Conservation (phyloP, 768 basidiomycete species). For the Lactifluus pinguis region DNA sequence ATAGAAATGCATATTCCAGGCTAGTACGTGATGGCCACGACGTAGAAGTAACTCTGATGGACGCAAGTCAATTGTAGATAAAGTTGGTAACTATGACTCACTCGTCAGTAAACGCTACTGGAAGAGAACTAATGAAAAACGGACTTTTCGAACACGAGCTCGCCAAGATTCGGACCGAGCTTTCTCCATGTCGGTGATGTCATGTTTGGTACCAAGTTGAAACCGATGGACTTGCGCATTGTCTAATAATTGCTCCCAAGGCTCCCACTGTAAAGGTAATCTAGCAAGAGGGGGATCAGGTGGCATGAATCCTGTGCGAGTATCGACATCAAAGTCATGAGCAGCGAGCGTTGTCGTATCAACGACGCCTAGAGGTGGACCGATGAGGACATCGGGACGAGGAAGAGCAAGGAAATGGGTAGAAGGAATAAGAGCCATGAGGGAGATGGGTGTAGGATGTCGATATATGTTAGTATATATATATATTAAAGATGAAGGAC, state of each 20-base stretch:
- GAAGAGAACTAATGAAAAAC: conserved; percentile 12
- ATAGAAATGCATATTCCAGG: conserved; percentile 50
- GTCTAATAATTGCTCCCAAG: conserved; percentile 62
- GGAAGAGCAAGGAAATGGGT: conserved; percentile 31
- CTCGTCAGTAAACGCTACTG: not conserved
- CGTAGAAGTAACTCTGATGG: conserved; percentile 40
- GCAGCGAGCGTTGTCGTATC: conserved; percentile 33
- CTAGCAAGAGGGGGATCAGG: conserved; percentile 58
- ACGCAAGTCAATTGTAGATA: conserved; percentile 30
- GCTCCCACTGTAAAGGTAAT: conserved; percentile 52
- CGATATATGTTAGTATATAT: no score
- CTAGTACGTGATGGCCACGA: conserved; percentile 45
- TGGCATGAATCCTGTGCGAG: conserved; percentile 87
- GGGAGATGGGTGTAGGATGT: not conserved
- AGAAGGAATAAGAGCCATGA: conserved; percentile 15
- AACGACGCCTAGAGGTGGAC: conserved; percentile 23
- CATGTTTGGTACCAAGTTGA: conserved; percentile 39
- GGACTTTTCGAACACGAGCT: conserved; percentile 31
- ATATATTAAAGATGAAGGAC: no score
- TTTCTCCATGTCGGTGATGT: conserved; percentile 25
- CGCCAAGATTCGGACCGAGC: conserved; percentile 35
- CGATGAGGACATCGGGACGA: conserved; percentile 25
- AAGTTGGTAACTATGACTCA: conserved; percentile 31
- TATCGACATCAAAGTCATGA: conserved; percentile 77
- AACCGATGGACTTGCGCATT: conserved; percentile 39